Conservation (phyloP, 306 rosid genomes). For the Echinosophora koreensis region DNA sequence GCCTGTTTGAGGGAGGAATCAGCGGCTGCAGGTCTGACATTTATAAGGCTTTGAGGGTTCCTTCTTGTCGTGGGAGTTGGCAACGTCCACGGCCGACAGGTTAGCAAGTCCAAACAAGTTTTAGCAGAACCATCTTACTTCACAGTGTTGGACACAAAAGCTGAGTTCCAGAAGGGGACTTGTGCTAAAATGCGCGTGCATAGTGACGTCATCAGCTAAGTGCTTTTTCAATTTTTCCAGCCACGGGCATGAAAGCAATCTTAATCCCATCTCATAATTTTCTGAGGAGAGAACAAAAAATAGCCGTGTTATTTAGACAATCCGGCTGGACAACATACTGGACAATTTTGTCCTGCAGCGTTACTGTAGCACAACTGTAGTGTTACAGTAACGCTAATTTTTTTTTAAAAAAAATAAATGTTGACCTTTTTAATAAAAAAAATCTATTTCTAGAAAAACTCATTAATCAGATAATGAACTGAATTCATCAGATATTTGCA, state of each 20-base stretch:
- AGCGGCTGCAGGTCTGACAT: constrained; percentile 36
- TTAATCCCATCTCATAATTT: constrained; percentile 43
- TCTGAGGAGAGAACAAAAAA: constrained; percentile 43
- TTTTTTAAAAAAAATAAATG: no score
- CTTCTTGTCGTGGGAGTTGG: constrained; percentile 56
- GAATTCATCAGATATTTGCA: no score
- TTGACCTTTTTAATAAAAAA: no score
- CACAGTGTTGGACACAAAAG: constrained; percentile 61
- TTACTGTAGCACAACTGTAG: no score
- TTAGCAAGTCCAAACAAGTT: constrained; percentile 60
- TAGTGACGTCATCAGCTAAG: constrained; percentile 62
- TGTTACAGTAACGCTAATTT: no score
- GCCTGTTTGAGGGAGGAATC: constrained; percentile 36
- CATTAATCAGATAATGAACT: no score
- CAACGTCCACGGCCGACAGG: constrained; percentile 80
- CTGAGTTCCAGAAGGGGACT: constrained; percentile 69
- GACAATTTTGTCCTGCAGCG: no score
- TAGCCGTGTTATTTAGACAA: no score
- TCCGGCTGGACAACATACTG: no score
- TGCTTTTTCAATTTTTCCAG: constrained; percentile 28
- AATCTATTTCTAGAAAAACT: no score
- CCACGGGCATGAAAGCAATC: constrained; percentile 39
- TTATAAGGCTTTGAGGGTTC: constrained; percentile 34
- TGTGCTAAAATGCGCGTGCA: constrained; percentile 84
- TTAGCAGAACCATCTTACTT: constrained; percentile 38